phyloP scores from a whole-genome alignment of 2,329 filamentous ascomycete species.

The Fonsecaea monophora region DNA sequence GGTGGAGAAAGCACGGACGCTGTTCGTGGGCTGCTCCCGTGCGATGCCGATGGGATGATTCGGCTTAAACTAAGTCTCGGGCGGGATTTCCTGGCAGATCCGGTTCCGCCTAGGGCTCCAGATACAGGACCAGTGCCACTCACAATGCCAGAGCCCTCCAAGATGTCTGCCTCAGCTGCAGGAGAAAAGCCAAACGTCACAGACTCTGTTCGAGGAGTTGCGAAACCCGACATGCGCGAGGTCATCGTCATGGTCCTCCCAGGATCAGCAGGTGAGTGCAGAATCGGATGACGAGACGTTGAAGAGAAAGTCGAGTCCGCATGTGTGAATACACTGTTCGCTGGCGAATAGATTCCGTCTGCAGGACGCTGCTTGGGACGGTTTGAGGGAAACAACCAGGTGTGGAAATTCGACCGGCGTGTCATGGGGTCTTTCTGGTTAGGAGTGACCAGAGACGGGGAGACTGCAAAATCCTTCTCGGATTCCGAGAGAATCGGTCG shows the following conservation, averaged over 20 bases:
- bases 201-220: constrained; percentile 13
- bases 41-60: constrained; percentile 3
- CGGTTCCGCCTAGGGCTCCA: not conserved
- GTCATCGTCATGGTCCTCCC: constrained; percentile 22
- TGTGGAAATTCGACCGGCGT: constrained; percentile 15
- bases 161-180: not conserved
- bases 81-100: not conserved
- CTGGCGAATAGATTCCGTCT: not conserved
- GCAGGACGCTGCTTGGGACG: not conserved
- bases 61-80: constrained; percentile 17
- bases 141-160: constrained; percentile 6
- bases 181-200: constrained; percentile 11
- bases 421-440: not conserved
- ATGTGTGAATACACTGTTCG: constrained; percentile 21
- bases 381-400: constrained; percentile 6
- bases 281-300: constrained; percentile 24
- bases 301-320: constrained; percentile 18
- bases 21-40: constrained; percentile 2
- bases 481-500: constrained; percentile 1
- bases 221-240: constrained; percentile 16
- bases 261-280: constrained; percentile 14
- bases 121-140: not conserved
- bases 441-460: constrained; percentile 7
- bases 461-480: not conserved
- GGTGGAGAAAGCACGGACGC: constrained; percentile 13